Evolutionary conservation across 2,329 filamentous ascomycete genomes (phyloP), one percentile per base, ranked within the genome.

Genomic region (Cadophora gregata): DNA sequence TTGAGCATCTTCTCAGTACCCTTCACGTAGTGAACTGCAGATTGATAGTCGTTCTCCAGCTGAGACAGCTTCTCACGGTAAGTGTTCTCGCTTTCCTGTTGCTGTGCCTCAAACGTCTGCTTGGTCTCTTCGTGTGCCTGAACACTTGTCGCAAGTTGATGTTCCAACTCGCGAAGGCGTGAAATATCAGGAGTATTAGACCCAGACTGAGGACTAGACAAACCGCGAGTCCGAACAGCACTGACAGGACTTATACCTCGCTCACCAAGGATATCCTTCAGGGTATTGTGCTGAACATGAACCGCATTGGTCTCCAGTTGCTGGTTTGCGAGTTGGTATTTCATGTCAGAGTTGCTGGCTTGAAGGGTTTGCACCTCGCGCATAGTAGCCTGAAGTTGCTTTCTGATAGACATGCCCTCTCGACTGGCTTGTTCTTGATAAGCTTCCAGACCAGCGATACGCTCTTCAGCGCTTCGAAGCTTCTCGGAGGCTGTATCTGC

Each of bases 1-100:
- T 96, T 94, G 59, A 99, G 87, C 93, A 99, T 97, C 85, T 97
- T 98, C 80, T 99, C 96, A 1, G 96, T 98, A 66, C 96, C 96
- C 80, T 97, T 96, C 72, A 99, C 93, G 76, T 99, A 99, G 79
- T 97, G 96, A 59, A 98, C 94, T 19, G 96, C 95, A 50, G 96
- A 97, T 79, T 97, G 93, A 78, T 99, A 97, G 78, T 99, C 96
- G 77, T 94, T 97, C 80, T 98, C 94, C 36, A 99, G 88, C 77
- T 97, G 94, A 67, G 93, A 88, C 62, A 99, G 85, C 79, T 97
- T 97, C 78, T 97, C 94, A 69, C 94, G 91, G 81, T 97, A 98
- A 56, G 92, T 87, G 64, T 88, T 86, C 77, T 97, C 95, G n/a
- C 93, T 90, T 75, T 97, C 93, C 73, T 96, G 91, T 67, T 93